Evolutionary conservation across 306 rosid species (phyloP).

Genomic region (Quercus robur): DNA sequence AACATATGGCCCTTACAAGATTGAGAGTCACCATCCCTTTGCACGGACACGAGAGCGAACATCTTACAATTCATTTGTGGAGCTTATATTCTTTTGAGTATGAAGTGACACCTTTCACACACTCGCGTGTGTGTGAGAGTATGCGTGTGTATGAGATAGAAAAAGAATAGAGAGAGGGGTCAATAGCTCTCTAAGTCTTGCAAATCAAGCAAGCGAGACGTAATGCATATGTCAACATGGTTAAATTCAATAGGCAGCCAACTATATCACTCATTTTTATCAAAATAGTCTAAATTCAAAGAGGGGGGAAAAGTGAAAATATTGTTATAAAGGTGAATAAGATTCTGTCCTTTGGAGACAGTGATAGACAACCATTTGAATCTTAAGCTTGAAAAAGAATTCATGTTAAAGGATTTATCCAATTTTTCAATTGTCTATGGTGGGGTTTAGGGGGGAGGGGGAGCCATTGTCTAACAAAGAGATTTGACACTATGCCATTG

Average conservation of each 20-base stretch:
- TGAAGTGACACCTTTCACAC: constrained; percentile 30
- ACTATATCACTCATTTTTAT: not conserved
- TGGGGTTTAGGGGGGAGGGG: not conserved
- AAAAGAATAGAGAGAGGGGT: not conserved
- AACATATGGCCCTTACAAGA: constrained; percentile 25
- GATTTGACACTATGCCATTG: not conserved
- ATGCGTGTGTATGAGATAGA: constrained; percentile 3
- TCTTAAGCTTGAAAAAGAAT: constrained; percentile 16
- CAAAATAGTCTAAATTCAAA: not conserved
- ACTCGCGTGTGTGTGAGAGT: constrained; percentile 1
- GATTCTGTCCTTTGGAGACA: constrained; percentile 26
- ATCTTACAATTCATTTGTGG: constrained; percentile 12
- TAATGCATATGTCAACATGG: constrained; percentile 19
- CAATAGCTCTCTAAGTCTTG: not conserved
- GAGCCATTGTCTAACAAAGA: not conserved
- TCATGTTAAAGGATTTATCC: constrained; percentile 1
- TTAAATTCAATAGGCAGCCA: constrained; percentile 9
- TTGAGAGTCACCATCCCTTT: constrained; percentile 30
- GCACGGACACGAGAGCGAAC: constrained; percentile 31
- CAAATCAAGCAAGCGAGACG: constrained; percentile 5
- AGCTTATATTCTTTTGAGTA: not conserved
- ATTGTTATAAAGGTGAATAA: constrained; percentile 16
- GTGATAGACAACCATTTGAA: constrained; percentile 24
- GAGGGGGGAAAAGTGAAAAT: constrained; percentile 5
- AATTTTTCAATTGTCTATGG: constrained; percentile 8